phyloP scores from a whole-genome alignment of 345 rosid species.

The Dimocarpus longan region DNA sequence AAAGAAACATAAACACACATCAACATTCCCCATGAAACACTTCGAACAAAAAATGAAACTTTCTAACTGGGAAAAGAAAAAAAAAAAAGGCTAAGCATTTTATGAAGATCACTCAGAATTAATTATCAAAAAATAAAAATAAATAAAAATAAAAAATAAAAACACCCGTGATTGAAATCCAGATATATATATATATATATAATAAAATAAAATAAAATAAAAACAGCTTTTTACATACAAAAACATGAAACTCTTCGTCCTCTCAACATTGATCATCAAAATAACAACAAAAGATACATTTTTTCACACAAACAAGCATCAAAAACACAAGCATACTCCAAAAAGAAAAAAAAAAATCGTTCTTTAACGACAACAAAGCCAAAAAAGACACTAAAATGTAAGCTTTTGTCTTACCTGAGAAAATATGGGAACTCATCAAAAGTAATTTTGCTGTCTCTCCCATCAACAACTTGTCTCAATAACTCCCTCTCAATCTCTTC shows the following conservation, averaged over 20 bases:
- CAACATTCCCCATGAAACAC: background rate
- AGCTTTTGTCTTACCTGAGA: conserved; percentile 53
- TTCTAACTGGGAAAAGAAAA: background rate
- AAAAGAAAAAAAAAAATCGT: too few species aligned
- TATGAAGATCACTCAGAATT: background rate
- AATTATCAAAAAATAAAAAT: background rate
- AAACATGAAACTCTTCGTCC: background rate
- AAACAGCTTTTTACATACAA: background rate
- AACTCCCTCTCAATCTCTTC: conserved; percentile 86
- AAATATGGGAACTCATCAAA: conserved; percentile 92
- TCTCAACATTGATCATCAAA: background rate
- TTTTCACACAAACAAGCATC: background rate
- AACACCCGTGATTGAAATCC: background rate
- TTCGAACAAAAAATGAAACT: background rate
- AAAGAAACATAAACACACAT: background rate
- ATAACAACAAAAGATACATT: background rate
- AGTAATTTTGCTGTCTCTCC: conserved; percentile 56
- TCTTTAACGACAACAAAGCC: background rate
- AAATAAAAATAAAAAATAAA: background rate
- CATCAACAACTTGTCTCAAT: conserved; percentile 68
- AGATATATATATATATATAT: too few species aligned
- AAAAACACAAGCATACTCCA: background rate
- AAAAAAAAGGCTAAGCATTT: conserved; percentile 8
- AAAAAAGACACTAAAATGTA: background rate
- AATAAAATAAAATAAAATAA: background rate